Percentiles rank a stretch among this genome's conserved stretches.
These are phyloP conservation scores for Hypoxylon sp. DNA, from an alignment of 2,329 filamentous ascomycete species.

Conservation along the genomic window DNA sequence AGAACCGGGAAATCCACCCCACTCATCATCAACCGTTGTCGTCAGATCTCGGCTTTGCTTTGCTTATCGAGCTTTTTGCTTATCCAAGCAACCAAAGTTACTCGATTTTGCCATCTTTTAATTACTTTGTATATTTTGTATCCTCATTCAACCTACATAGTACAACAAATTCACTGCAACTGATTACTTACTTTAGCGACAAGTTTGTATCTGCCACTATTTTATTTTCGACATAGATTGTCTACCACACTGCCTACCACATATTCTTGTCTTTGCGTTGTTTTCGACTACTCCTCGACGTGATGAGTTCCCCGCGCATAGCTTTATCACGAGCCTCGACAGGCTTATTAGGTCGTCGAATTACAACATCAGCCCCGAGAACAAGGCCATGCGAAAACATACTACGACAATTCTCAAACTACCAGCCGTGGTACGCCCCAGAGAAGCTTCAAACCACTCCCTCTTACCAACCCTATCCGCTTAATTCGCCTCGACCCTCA, in stretches of 20 bases:
- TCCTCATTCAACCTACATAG: too few relatives aligned
- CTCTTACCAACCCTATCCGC: conserved; percentile 62
- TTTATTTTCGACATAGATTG: conserved; percentile 4
- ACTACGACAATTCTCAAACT: conserved; percentile 53
- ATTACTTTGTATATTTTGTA: conserved; percentile 9
- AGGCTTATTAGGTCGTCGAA: conserved; percentile 39
- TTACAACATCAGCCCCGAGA: conserved; percentile 52
- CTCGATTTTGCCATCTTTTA: conserved; percentile 13
- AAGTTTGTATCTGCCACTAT: not conserved
- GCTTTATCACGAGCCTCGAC: conserved; percentile 46
- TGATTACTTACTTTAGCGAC: too few relatives aligned
- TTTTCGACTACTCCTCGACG: conserved; percentile 5
- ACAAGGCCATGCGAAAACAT: conserved; percentile 52
- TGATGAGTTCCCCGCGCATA: conserved; percentile 55
- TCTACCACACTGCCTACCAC: too few relatives aligned
- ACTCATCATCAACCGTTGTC: conserved; percentile 45
- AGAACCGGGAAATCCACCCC: conserved; percentile 44
- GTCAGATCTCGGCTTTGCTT: conserved; percentile 39
- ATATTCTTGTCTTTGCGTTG: too few relatives aligned
- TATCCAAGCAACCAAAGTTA: too few relatives aligned
- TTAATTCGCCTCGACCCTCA: conserved; percentile 53
- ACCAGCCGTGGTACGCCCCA: conserved; percentile 40
- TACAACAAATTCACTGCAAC: too few relatives aligned
- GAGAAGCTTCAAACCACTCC: conserved; percentile 43
- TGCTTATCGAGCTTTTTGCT: not conserved